These are phyloP conservation scores for Pseudocercospora fijiensis DNA, from an alignment of 2,329 filamentous ascomycete genomes.

Conservation along the genomic window DNA sequence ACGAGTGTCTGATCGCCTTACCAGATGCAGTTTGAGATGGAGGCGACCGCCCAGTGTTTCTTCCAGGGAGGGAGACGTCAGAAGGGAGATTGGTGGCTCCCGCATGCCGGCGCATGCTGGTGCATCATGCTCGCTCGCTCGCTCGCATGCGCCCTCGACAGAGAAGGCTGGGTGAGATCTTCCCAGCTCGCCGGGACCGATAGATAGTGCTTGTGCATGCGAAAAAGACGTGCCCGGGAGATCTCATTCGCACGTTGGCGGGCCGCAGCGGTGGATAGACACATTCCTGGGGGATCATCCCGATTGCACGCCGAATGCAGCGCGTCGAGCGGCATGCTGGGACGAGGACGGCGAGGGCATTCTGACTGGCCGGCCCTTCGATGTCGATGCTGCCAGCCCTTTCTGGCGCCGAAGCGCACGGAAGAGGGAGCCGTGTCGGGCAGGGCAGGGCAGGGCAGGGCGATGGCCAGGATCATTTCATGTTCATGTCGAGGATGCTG, in stretches of 20 bases:
- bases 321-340: slow-evolving; percentile 9
- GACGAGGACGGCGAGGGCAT: not conserved
- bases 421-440: slow-evolving; percentile 3
- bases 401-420: slow-evolving; percentile 9
- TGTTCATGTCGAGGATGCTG: slow-evolving; percentile 22
- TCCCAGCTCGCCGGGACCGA: slow-evolving; percentile 22
- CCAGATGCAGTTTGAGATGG: slow-evolving; percentile 12
- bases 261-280: slow-evolving; percentile 17
- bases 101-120: slow-evolving; percentile 9
- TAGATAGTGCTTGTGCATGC: slow-evolving; percentile 21
- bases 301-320: slow-evolving; percentile 9
- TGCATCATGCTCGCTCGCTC: slow-evolving; percentile 13
- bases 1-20: slow-evolving; percentile 13
- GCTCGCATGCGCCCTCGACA: slow-evolving; percentile 14
- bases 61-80: slow-evolving; percentile 3
- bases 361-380: too few species aligned
- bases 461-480: slow-evolving; percentile 11
- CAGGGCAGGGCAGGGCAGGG: slow-evolving; percentile 4
- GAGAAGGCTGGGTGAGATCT: slow-evolving; percentile 20
- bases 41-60: slow-evolving; percentile 8
- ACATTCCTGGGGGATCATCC: slow-evolving; percentile 8
- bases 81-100: slow-evolving; percentile 15
- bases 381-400: slow-evolving; percentile 4
- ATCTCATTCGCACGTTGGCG: slow-evolving; percentile 24
- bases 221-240: slow-evolving; percentile 15